These are phyloP conservation scores for Epichloe gansuensis DNA, from an alignment of 2,329 filamentous ascomycete species.

Conservation along the genomic window DNA sequence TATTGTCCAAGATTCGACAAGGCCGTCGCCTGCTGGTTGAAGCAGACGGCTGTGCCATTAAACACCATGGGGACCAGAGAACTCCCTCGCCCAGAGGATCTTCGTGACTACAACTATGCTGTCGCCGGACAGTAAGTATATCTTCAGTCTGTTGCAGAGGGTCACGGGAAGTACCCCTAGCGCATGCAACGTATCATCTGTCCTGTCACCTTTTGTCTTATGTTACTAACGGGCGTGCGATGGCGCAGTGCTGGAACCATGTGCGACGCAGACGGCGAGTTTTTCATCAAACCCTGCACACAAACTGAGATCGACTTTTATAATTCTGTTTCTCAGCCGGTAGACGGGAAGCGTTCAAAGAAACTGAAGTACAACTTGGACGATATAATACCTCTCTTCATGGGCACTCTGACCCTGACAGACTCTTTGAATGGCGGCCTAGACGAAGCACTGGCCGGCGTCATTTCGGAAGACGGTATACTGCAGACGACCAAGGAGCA, in stretches of 20 bases:
- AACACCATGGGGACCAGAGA: conserved; percentile 17
- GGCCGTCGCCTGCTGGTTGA: not conserved
- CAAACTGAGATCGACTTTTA: conserved; percentile 81
- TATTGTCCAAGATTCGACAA: too few relatives aligned
- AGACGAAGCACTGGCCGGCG: conserved; percentile 32
- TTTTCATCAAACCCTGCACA: conserved; percentile 93
- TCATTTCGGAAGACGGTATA: conserved; percentile 26
- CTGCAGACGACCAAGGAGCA: conserved; percentile 21
- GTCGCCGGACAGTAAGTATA: conserved; percentile 71
- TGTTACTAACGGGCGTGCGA: not conserved
- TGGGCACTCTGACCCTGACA: conserved; percentile 66
- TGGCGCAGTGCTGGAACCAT: conserved; percentile 69
- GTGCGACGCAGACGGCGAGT: conserved; percentile 65
- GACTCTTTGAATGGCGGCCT: conserved; percentile 36
- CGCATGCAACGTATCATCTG: not conserved
- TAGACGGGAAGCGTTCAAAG: conserved; percentile 44
- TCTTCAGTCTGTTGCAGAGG: not conserved
- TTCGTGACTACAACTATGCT: conserved; percentile 59
- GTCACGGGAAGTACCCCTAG: not conserved
- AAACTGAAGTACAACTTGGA: conserved; percentile 41
- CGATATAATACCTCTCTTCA: conserved; percentile 70
- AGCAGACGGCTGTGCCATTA: not conserved
- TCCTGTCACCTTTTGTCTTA: not conserved
- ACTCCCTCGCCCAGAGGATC: conserved; percentile 45
- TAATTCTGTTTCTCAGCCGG: conserved; percentile 38